Conservation (phyloP, 2,329 filamentous ascomycete genomes). For the Neurospora sp. region DNA sequence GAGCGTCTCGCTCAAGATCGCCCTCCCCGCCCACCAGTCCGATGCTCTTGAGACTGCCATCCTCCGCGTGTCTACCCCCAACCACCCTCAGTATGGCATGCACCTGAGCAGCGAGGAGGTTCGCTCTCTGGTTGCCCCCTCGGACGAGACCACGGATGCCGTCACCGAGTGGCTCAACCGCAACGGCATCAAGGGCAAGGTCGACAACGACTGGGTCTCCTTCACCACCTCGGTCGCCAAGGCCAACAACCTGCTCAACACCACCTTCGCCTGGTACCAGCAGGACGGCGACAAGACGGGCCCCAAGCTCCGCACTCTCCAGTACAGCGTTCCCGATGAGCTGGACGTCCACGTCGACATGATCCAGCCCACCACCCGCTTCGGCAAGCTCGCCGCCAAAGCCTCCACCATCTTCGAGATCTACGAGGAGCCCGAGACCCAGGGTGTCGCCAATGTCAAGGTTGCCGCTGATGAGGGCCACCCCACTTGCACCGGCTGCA, state of each 20-base stretch:
- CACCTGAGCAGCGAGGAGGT: constrained; percentile 54
- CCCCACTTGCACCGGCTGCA: constrained; percentile 27
- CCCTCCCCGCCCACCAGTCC: constrained; percentile 37
- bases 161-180: constrained; percentile 46
- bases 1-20: constrained; percentile 36
- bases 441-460: constrained; percentile 2
- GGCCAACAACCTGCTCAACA: constrained; percentile 46
- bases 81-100: constrained; percentile 47
- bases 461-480: constrained; percentile 13
- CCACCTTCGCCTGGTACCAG: constrained; percentile 47
- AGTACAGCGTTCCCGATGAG: constrained; percentile 51
- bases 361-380: constrained; percentile 57
- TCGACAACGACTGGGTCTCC: constrained; percentile 52
- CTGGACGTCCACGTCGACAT: constrained; percentile 47
- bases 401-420: constrained; percentile 17
- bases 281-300: constrained; percentile 27
- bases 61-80: constrained; percentile 52
- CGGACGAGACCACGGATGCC: constrained; percentile 33
- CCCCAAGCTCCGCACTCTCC: constrained; percentile 33
- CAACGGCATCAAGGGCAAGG: constrained; percentile 35
- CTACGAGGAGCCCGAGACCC: neutral
- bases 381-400: constrained; percentile 39
- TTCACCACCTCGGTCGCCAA: constrained; percentile 41
- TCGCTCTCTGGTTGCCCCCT: constrained; percentile 42
- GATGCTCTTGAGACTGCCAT: constrained; percentile 47